These are phyloP conservation scores for Penicillium soppii DNA, from an alignment of 495 filamentous ascomycete genomes.

Conservation along the genomic window DNA sequence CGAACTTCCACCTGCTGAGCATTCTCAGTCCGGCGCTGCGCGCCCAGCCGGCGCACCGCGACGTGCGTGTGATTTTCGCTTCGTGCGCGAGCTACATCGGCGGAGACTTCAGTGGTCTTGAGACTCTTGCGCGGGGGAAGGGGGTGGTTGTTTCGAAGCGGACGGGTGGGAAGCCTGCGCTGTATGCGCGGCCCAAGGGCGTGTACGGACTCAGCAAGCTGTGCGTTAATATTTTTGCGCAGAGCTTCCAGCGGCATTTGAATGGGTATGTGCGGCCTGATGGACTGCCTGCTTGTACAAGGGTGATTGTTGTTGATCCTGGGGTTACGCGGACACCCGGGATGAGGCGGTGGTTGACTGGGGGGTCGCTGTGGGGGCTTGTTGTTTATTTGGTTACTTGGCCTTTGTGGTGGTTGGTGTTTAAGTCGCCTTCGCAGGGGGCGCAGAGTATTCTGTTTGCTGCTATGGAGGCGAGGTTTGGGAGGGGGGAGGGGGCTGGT, in stretches of 20 bases:
- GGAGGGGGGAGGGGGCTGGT: slow-evolving; percentile 64
- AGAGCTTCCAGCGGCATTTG: slow-evolving; percentile 86
- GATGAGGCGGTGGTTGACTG: slow-evolving; percentile 78
- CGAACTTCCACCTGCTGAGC: slow-evolving; percentile 91
- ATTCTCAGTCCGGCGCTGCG: slow-evolving; percentile 85
- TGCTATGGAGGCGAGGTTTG: slow-evolving; percentile 73
- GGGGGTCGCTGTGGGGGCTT: slow-evolving; percentile 81
- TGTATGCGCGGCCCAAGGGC: slow-evolving; percentile 16
- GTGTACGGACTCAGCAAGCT: slow-evolving; percentile 86
- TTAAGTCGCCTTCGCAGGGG: slow-evolving; percentile 80
- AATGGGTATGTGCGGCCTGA: slow-evolving; percentile 80
- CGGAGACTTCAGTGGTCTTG: slow-evolving; percentile 56
- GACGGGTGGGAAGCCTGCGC: slow-evolving; percentile 23
- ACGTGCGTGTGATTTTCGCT: slow-evolving; percentile 83
- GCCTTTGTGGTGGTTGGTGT: slow-evolving; percentile 78
- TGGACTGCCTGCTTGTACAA: slow-evolving; percentile 71
- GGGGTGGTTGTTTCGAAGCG: slow-evolving; percentile 16
- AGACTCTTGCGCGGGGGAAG: slow-evolving; percentile 28
- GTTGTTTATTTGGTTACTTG: slow-evolving; percentile 74
- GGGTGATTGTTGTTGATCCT: slow-evolving; percentile 82
- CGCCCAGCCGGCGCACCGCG: slow-evolving; percentile 88
- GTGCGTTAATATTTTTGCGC: slow-evolving; percentile 82
- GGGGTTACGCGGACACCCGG: slow-evolving; percentile 83
- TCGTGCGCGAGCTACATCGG: slow-evolving; percentile 85
- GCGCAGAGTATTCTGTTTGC: slow-evolving; percentile 86